Percentiles rank a stretch among this genome's conserved stretches.
phyloP scores from a whole-genome alignment of 163 green algal species.

The Scenedesmus sp. region DNA sequence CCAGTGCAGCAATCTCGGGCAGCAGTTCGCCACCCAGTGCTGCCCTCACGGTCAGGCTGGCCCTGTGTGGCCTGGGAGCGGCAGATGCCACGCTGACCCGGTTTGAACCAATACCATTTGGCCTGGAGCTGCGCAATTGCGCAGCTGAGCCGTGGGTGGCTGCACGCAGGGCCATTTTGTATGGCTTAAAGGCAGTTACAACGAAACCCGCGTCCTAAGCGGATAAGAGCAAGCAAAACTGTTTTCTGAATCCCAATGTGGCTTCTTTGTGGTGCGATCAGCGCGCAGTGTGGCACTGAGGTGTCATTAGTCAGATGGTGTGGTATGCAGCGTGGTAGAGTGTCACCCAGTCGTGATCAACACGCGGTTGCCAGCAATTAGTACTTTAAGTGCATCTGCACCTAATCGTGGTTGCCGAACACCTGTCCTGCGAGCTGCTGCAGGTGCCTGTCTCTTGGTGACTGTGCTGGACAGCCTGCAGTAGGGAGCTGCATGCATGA shows the following conservation, averaged over 20 bases:
- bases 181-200: neutral
- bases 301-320: neutral
- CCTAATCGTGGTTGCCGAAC: neutral
- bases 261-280: neutral
- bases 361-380: too few species aligned
- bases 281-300: neutral
- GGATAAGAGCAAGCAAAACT: neutral
- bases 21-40: conserved; percentile 16
- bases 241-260: neutral
- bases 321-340: neutral
- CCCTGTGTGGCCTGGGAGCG: neutral
- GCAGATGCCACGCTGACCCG: neutral
- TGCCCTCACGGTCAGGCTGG: neutral
- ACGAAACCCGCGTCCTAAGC: neutral
- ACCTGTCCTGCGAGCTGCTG: neutral
- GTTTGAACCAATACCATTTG: neutral
- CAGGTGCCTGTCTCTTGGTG: neutral
- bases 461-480: neutral
- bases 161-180: neutral
- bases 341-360: neutral
- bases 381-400: neutral
- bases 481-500: neutral
- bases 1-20: conserved; percentile 16
- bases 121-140: neutral
- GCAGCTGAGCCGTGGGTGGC: neutral